phyloP scores from a whole-genome alignment of 441 rosid genomes.

The Corymbia calophylla region DNA sequence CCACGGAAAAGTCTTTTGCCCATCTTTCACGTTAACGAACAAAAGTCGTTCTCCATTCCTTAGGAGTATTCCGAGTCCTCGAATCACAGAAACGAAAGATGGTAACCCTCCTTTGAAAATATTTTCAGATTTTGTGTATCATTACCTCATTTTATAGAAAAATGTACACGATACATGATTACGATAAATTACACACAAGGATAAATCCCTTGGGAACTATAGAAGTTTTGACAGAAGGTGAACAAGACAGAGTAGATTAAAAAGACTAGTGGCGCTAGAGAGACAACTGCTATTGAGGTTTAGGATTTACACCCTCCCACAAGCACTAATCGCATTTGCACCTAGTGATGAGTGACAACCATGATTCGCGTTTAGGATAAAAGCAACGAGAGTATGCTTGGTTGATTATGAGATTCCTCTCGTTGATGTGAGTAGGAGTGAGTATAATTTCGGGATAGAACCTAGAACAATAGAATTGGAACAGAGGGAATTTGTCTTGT shows the following conservation, averaged over 20 bases:
- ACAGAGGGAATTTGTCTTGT: no score
- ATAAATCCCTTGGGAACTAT: not conserved
- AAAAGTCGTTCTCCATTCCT: not conserved
- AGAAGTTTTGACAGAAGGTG: not conserved
- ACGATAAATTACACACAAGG: not conserved
- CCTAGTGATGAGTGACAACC: not conserved
- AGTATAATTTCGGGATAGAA: no score
- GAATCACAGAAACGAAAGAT: not conserved
- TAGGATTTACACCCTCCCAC: not conserved
- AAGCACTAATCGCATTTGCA: not conserved
- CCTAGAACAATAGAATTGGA: no score
- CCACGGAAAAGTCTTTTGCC: not conserved
- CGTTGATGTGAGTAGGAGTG: no score
- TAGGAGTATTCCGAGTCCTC: not conserved
- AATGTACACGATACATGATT: no score
- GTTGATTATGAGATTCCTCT: not conserved
- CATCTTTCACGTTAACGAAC: not conserved
- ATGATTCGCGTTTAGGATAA: not conserved
- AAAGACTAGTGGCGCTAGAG: not conserved
- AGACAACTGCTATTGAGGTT: not conserved
- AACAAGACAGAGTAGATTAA: not conserved
- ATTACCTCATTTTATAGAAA: not conserved
- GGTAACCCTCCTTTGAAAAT: not conserved
- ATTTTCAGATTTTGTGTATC: not conserved
- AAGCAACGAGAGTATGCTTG: not conserved